phyloP scores from a whole-genome alignment of 768 basidiomycete genomes.

The Termitomyces eurrhizus region DNA sequence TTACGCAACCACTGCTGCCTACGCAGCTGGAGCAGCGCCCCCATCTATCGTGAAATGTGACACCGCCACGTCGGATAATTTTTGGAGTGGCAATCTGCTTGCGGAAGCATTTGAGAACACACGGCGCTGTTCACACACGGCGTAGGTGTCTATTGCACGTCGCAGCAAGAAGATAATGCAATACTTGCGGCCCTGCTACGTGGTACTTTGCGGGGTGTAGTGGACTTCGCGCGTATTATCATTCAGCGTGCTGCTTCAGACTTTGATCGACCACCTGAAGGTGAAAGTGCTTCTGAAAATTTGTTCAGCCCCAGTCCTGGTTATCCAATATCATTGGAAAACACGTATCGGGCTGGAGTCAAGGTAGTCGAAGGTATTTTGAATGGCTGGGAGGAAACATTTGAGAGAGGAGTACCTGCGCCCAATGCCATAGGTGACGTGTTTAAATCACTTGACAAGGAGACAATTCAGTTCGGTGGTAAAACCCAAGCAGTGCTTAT shows the following conservation, averaged over 20 bases:
- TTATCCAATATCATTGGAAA: slow-evolving; percentile 6
- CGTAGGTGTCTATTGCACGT: slow-evolving; percentile 10
- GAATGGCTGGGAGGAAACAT: slow-evolving; percentile 9
- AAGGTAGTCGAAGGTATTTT: slow-evolving; percentile 12
- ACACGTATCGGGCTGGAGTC: slow-evolving; percentile 11
- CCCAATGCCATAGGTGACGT: slow-evolving; percentile 11
- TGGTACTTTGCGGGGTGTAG: slow-evolving; percentile 5
- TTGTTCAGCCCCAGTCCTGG: slow-evolving; percentile 6
- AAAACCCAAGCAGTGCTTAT: not conserved
- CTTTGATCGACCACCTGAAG: slow-evolving; percentile 12
- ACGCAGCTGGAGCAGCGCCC: slow-evolving; percentile 5
- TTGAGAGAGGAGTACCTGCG: slow-evolving; percentile 4
- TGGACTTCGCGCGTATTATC: slow-evolving; percentile 6
- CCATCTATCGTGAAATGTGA: slow-evolving; percentile 13
- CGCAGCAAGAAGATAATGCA: slow-evolving; percentile 15
- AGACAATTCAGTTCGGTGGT: not conserved
- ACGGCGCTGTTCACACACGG: slow-evolving; percentile 10
- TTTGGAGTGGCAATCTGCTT: slow-evolving; percentile 10
- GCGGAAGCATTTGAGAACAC: slow-evolving; percentile 13
- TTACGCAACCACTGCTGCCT: slow-evolving; percentile 3
- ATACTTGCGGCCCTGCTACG: slow-evolving; percentile 6
- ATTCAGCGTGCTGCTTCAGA: slow-evolving; percentile 11
- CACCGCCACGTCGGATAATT: slow-evolving; percentile 13
- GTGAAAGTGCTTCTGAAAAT: slow-evolving; percentile 11
- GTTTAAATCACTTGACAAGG: not conserved